phyloP scores from a whole-genome alignment of 495 filamentous ascomycete genomes.

The Penicillium psychrofluorescens region DNA sequence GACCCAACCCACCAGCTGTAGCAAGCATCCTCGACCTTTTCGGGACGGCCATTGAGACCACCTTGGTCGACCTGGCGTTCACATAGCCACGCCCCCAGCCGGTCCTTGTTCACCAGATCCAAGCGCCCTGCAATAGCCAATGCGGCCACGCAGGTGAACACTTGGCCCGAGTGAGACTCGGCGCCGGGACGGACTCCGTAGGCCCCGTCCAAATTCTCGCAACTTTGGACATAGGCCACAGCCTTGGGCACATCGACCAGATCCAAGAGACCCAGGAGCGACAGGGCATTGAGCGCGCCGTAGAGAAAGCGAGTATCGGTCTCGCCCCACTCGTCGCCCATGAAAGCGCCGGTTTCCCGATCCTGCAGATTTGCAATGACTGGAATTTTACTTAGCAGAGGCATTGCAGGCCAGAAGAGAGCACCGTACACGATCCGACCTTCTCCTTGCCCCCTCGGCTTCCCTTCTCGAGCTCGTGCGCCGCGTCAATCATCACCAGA shows the following conservation, averaged over 20 bases:
- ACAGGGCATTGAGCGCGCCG: constrained; percentile 78
- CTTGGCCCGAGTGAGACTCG: constrained; percentile 87
- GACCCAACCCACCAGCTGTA: constrained; percentile 98
- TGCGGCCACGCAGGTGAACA: constrained; percentile 90
- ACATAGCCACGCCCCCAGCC: constrained; percentile 82
- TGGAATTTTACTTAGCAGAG: constrained; percentile 29
- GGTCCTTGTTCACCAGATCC: constrained; percentile 76
- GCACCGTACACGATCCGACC: constrained; percentile 62
- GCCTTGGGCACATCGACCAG: constrained; percentile 73
- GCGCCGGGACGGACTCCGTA: constrained; percentile 85
- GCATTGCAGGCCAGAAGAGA: background rate
- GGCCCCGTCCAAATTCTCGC: constrained; percentile 87
- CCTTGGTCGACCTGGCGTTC: constrained; percentile 83
- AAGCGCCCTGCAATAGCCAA: constrained; percentile 74
- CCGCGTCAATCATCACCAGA: constrained; percentile 72
- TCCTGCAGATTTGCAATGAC: constrained; percentile 81
- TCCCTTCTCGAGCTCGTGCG: constrained; percentile 69
- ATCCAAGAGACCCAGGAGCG: constrained; percentile 63
- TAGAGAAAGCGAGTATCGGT: constrained; percentile 92
- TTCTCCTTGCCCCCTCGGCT: constrained; percentile 59
- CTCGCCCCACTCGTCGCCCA: constrained; percentile 94
- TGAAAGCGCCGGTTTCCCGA: constrained; percentile 72
- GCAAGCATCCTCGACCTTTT: constrained; percentile 94
- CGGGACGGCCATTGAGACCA: constrained; percentile 87
- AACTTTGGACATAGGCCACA: constrained; percentile 67